phyloP scores from a whole-genome alignment of 768 basidiomycete genomes.

The Punctularia strigosozonata region DNA sequence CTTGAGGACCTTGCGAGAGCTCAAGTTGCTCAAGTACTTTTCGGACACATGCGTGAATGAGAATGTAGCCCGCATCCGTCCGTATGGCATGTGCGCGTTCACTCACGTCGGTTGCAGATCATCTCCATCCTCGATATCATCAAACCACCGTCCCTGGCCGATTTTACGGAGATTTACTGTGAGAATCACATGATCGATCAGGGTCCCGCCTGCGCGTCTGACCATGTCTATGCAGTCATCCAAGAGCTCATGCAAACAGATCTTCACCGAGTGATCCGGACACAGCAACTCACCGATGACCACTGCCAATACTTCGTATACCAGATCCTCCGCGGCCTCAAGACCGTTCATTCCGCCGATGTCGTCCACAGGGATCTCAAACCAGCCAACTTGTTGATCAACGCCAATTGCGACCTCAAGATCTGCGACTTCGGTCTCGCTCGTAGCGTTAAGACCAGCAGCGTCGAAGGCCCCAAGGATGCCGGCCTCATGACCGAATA shows the following conservation, averaged over 20 bases:
- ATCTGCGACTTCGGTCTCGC: constrained; percentile 86
- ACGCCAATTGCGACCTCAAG: constrained; percentile 84
- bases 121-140: constrained; percentile 88
- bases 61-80: constrained; percentile 36
- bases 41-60: constrained; percentile 72
- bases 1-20: constrained; percentile 78
- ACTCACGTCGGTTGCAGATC: constrained; percentile 37
- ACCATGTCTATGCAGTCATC: constrained; percentile 35
- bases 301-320: constrained; percentile 76
- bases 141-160: constrained; percentile 61
- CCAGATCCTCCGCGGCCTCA: constrained; percentile 77
- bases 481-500: constrained; percentile 70
- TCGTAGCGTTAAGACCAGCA: constrained; percentile 46
- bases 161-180: constrained; percentile 87
- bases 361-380: constrained; percentile 74
- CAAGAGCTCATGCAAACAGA: constrained; percentile 90
- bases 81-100: constrained; percentile 1
- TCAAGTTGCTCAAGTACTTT: constrained; percentile 84
- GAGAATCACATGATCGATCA: constrained; percentile 13
- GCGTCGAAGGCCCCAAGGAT: constrained; percentile 43
- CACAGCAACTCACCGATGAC: constrained; percentile 84
- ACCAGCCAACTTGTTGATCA: constrained; percentile 79
- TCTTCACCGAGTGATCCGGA: constrained; percentile 83
- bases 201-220: constrained; percentile 1
- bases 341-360: constrained; percentile 81